These are phyloP conservation scores for Cyanidiococcus yangmingshanensis DNA, from an alignment of 23 red algal species.

Conservation along the genomic window DNA sequence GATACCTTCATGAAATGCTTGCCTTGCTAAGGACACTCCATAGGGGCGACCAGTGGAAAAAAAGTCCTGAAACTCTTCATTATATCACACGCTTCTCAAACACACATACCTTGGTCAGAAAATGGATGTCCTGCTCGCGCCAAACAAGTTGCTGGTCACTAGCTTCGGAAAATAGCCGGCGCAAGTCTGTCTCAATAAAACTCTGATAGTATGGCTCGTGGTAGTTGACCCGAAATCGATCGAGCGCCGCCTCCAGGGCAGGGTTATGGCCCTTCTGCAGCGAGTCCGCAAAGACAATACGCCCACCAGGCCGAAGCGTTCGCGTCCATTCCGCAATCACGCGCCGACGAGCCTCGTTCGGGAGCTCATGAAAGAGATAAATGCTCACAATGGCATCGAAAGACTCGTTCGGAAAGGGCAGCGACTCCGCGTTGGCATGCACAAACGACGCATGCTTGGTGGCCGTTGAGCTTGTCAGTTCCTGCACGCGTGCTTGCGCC, in stretches of 20 bases:
- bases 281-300: conserved; percentile 46
- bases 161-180: conserved; percentile 20
- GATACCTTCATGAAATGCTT: no score
- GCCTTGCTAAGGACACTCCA: no score
- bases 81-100: no score
- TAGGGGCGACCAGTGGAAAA: no score
- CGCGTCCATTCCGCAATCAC: conserved; percentile 28
- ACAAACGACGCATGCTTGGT: conserved; percentile 17
- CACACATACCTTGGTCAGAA: conserved; percentile 14
- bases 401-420: conserved; percentile 23
- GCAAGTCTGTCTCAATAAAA: conserved; percentile 38
- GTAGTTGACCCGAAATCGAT: conserved; percentile 24
- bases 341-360: conserved; percentile 18
- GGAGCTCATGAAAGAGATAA: conserved; percentile 70
- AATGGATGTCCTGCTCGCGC: neutral
- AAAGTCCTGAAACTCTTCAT: no score
- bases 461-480: neutral
- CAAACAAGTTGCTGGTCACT: neutral
- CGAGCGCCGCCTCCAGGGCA: conserved; percentile 10
- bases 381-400: conserved; percentile 50
- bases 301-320: conserved; percentile 34
- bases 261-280: conserved; percentile 31
- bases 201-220: conserved; percentile 65
- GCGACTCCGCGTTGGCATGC: conserved; percentile 35
- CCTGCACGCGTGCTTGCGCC: conserved; percentile 19